Evolutionary conservation across 208 protist species (phyloP).

Genomic region (Trypanosoma melophagium): DNA sequence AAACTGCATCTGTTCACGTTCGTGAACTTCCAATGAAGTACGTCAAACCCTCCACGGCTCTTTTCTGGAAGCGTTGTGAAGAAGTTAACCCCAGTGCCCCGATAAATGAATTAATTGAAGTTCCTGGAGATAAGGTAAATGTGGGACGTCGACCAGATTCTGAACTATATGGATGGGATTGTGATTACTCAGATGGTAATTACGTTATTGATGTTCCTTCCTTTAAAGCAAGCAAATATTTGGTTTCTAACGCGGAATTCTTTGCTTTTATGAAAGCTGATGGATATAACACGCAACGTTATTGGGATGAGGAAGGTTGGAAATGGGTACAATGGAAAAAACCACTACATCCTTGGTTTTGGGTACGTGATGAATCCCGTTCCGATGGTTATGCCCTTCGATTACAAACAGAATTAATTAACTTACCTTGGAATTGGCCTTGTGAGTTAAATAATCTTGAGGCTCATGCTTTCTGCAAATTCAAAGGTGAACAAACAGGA

Average conservation of each 20-base stretch:
- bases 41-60: conserved; percentile 52
- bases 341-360: conserved; percentile 92
- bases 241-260: conserved; percentile 96
- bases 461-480: conserved; percentile 94
- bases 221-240: conserved; percentile 93
- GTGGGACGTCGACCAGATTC: conserved; percentile 74
- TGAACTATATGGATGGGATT: conserved; percentile 95
- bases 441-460: conserved; percentile 96
- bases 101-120: conserved; percentile 77
- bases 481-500: conserved; percentile 83
- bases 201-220: conserved; percentile 76
- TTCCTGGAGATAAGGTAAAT: conserved; percentile 67
- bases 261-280: conserved; percentile 90
- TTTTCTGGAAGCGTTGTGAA: conserved; percentile 78
- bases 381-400: conserved; percentile 85
- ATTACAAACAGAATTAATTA: conserved; percentile 89
- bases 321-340: conserved; percentile 93
- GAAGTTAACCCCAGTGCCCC: conserved; percentile 48
- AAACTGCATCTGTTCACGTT: conserved; percentile 96
- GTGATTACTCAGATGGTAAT: conserved; percentile 91
- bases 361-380: conserved; percentile 78
- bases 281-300: conserved; percentile 89
- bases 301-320: conserved; percentile 97
- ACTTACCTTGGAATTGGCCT: conserved; percentile 95
- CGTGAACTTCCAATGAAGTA: conserved; percentile 91